phyloP scores from a whole-genome alignment of 768 basidiomycete genomes.

The Tremella yokohamensis region DNA sequence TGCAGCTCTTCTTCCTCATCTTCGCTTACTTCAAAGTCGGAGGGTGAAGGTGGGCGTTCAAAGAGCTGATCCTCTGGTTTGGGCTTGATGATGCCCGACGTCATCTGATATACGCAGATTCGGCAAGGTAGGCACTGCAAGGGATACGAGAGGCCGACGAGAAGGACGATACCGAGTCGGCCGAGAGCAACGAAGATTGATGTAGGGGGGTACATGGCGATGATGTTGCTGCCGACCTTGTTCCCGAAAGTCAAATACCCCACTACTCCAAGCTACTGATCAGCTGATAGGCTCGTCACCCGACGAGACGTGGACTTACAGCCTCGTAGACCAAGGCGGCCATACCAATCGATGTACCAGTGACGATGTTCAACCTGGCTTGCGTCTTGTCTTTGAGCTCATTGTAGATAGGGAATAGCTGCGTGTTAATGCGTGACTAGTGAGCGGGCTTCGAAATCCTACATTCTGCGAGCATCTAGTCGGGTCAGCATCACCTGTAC shows the following conservation, averaged over 20 bases:
- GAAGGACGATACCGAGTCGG: constrained; percentile 82
- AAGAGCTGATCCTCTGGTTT: constrained; percentile 13
- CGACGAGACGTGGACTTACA: constrained; percentile 56
- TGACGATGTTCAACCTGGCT: constrained; percentile 76
- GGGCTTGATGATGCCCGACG: constrained; percentile 27
- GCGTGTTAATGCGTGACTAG: background rate
- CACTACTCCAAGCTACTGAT: constrained; percentile 24
- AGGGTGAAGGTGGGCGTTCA: background rate
- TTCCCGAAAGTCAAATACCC: constrained; percentile 93
- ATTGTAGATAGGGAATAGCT: constrained; percentile 93
- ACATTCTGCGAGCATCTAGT: constrained; percentile 87
- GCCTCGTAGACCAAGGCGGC: constrained; percentile 81
- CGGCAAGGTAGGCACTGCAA: constrained; percentile 91
- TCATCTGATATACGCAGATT: constrained; percentile 70
- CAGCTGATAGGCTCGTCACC: constrained; percentile 10
- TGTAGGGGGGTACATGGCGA: constrained; percentile 71
- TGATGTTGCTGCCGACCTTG: constrained; percentile 84
- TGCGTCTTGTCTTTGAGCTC: constrained; percentile 80
- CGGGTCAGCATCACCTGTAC: background rate
- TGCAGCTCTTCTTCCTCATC: constrained; percentile 25
- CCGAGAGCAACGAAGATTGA: constrained; percentile 90
- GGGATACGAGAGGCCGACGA: constrained; percentile 90
- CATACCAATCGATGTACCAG: constrained; percentile 78
- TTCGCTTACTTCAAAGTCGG: constrained; percentile 4
- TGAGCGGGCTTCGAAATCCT: constrained; percentile 40